These are phyloP conservation scores for Crepidotus sp. DNA, from an alignment of 1,284 basidiomycete genomes.

Conservation along the genomic window DNA sequence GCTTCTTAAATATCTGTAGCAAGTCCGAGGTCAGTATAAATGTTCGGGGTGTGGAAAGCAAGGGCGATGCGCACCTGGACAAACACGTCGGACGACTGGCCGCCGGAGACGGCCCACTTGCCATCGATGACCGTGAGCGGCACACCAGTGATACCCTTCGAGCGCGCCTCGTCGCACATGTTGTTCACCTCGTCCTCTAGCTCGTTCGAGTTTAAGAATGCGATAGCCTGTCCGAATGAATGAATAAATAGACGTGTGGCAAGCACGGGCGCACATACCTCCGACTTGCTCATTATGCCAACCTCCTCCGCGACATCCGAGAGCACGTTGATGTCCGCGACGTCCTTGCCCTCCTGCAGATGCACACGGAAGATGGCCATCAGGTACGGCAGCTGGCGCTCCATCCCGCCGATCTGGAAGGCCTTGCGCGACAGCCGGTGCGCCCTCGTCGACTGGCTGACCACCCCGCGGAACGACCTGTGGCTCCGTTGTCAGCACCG, in stretches of 20 bases:
- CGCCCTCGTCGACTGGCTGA: conserved; percentile 58
- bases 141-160: conserved; percentile 69
- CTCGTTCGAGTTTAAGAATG: conserved; percentile 63
- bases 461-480: conserved; percentile 49
- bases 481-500: background rate
- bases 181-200: conserved; percentile 56
- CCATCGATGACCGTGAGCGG: conserved; percentile 75
- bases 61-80: conserved; percentile 55
- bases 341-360: conserved; percentile 58
- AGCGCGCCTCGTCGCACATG: conserved; percentile 59
- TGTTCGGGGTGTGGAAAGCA: too few relatives aligned
- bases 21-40: background rate
- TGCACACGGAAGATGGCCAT: conserved; percentile 57
- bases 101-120: conserved; percentile 71
- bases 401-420: conserved; percentile 55
- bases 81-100: conserved; percentile 64
- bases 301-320: conserved; percentile 50
- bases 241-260: background rate
- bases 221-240: conserved; percentile 32
- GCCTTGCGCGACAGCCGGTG: conserved; percentile 72
- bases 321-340: conserved; percentile 50
- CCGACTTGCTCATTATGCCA: conserved; percentile 52
- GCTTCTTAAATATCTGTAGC: conserved; percentile 37
- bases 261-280: conserved; percentile 36
- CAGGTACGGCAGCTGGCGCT: conserved; percentile 50